A percentile compares a stretch with the other conserved stretches of the same genome.
Evolutionary conservation across 805 yeast species (phyloP).

Genomic region (Candida odintsovae): DNA sequence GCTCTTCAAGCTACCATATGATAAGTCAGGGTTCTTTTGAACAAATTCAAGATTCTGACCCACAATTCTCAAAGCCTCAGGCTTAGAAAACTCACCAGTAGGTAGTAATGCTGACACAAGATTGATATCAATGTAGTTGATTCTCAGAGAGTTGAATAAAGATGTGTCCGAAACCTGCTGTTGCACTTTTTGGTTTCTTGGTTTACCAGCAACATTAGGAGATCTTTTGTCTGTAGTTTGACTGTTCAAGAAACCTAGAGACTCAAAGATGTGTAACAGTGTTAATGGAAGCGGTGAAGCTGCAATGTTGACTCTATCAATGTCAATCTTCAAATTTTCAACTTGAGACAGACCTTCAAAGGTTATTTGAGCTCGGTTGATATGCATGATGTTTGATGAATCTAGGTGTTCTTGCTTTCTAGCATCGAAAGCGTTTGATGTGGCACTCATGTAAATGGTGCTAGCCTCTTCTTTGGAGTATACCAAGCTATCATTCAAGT

Average conservation of each 20-base stretch:
- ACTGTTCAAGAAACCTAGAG: conserved; percentile 13
- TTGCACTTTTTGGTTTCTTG: conserved; percentile 1
- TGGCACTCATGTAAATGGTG: conserved; percentile 79
- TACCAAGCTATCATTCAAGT: conserved; percentile 48
- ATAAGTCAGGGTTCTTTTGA: conserved; percentile 35
- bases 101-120: conserved; percentile 39
- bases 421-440: conserved; percentile 41
- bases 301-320: conserved; percentile 35
- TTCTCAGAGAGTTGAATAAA: conserved; percentile 33
- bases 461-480: conserved; percentile 66
- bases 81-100: conserved; percentile 37
- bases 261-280: conserved; percentile 21
- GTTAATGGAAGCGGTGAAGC: conserved; percentile 30
- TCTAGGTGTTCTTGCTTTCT: conserved; percentile 9
- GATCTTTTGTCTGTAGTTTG: conserved; percentile 6
- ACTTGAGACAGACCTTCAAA: conserved; percentile 42
- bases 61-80: conserved; percentile 25
- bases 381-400: conserved; percentile 15
- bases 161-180: neutral
- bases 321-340: conserved; percentile 27
- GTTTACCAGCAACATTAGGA: conserved; percentile 9
- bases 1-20: conserved; percentile 44
- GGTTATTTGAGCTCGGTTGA: conserved; percentile 32
- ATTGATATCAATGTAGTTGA: conserved; percentile 35
- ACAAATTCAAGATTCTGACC: conserved; percentile 32